These are phyloP conservation scores for Nidularia sp. DNA, from an alignment of 768 basidiomycete genomes.

Conservation along the genomic window DNA sequence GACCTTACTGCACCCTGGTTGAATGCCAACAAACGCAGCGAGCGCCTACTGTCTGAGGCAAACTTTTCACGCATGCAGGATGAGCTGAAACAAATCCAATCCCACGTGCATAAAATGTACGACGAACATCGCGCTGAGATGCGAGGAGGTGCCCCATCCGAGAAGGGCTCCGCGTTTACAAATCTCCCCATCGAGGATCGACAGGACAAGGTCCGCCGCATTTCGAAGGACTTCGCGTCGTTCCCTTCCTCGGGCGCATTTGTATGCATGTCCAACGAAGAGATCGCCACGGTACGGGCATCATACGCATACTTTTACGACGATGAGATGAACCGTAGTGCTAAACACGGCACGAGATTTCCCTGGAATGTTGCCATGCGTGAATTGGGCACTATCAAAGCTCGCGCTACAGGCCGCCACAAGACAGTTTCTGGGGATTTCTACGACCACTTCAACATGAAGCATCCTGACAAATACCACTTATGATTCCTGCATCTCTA, in stretches of 20 bases:
- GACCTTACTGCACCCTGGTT: constrained; percentile 27
- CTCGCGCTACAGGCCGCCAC: constrained; percentile 27
- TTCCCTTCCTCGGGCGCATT: constrained; percentile 15
- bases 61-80: constrained; percentile 11
- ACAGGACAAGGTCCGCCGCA: constrained; percentile 46
- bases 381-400: constrained; percentile 50
- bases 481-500: too few relatives aligned
- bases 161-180: constrained; percentile 23
- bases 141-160: background rate
- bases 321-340: constrained; percentile 8
- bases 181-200: constrained; percentile 38
- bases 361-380: constrained; percentile 51
- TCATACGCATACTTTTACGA: constrained; percentile 53
- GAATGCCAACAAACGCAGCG: constrained; percentile 19
- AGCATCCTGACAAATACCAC: constrained; percentile 12
- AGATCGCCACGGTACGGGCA: constrained; percentile 37
- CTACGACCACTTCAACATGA: constrained; percentile 38
- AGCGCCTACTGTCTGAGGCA: constrained; percentile 12
- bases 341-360: constrained; percentile 25
- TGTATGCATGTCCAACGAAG: constrained; percentile 21
- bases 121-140: constrained; percentile 15
- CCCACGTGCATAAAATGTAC: constrained; percentile 35
- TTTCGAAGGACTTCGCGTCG: constrained; percentile 39
- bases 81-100: constrained; percentile 32
- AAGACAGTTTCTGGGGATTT: constrained; percentile 42